These are phyloP conservation scores for Sporothrix mexicana DNA, from an alignment of 2,329 filamentous ascomycete genomes.

Conservation along the genomic window DNA sequence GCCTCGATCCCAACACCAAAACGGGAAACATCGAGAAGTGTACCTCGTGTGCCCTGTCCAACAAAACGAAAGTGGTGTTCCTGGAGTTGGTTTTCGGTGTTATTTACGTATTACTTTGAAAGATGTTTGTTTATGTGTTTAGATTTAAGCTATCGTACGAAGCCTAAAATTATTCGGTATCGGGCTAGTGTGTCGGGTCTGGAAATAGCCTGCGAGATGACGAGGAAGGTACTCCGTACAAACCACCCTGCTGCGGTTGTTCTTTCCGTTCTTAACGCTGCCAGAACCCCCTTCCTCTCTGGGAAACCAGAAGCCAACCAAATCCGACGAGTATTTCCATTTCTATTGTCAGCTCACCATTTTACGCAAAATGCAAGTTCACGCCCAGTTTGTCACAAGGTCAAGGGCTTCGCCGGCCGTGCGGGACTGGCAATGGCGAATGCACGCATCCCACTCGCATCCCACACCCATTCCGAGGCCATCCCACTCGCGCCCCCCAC, in stretches of 20 bases:
- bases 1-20: background rate
- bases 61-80: background rate
- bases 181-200: too few relatives aligned
- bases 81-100: background rate
- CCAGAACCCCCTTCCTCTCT: background rate
- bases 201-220: background rate
- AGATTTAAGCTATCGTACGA: background rate
- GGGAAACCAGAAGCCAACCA: background rate
- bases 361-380: background rate
- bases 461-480: conserved; percentile 7
- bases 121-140: background rate
- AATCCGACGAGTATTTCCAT: background rate
- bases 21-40: background rate
- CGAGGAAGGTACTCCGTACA: background rate
- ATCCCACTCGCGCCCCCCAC: conserved; percentile 30
- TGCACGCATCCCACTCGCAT: conserved; percentile 30
- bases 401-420: background rate
- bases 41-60: too few relatives aligned
- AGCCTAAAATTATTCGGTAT: background rate
- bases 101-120: too few relatives aligned
- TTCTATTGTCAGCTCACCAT: too few relatives aligned
- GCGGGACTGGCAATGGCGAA: conserved; percentile 14
- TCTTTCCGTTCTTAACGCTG: background rate
- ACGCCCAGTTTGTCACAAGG: background rate
- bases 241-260: background rate